phyloP scores from a whole-genome alignment of 78 protist genomes.

The Salpingoeca rosetta region DNA sequence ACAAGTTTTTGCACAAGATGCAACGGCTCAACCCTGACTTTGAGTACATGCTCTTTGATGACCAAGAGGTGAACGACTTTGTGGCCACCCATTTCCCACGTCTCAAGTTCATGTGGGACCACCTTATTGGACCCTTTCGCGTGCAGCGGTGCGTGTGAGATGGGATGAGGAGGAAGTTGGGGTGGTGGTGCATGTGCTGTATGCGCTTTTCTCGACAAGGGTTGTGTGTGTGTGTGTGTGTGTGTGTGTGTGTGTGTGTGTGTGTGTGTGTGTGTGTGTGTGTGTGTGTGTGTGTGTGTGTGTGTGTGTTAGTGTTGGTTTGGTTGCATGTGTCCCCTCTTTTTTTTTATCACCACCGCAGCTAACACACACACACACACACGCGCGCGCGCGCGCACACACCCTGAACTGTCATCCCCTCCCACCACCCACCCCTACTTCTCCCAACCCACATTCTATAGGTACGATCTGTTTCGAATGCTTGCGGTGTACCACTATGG shows the following conservation, averaged over 20 bases:
- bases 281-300: too few relatives aligned
- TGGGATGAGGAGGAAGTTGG: too few relatives aligned
- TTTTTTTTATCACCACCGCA: too few relatives aligned
- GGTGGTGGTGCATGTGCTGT: too few relatives aligned
- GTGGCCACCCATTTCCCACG: background rate
- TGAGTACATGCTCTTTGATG: background rate
- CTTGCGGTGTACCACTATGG: background rate
- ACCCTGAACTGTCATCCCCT: background rate
- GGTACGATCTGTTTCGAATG: background rate
- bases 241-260: too few relatives aligned
- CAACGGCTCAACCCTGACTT: background rate
- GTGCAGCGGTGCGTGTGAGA: too few relatives aligned
- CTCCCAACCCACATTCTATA: background rate
- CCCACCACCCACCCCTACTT: background rate
- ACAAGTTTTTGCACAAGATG: background rate
- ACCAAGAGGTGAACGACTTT: background rate
- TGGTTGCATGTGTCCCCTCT: too few relatives aligned
- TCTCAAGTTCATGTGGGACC: too few relatives aligned
- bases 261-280: too few relatives aligned
- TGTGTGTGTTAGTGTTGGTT: too few relatives aligned
- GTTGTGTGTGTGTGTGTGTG: too few relatives aligned
- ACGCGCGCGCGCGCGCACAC: background rate
- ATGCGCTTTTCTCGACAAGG: background rate
- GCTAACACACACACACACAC: background rate
- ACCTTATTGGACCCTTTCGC: too few relatives aligned